phyloP scores from a whole-genome alignment of 208 protist genomes.

The Leishmania major region DNA sequence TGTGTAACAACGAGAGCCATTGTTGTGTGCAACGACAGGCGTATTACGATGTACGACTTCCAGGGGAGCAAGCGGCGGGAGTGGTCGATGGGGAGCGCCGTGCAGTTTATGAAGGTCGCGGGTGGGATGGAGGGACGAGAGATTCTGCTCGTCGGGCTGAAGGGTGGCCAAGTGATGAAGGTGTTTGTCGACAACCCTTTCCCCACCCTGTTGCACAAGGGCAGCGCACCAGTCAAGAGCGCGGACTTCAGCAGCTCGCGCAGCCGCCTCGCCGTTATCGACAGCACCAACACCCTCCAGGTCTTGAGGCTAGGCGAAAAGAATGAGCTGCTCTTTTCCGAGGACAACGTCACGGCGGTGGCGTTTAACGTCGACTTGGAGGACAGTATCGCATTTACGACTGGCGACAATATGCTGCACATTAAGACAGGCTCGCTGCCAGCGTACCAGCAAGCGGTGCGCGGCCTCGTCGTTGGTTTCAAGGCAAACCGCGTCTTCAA shows the following conservation, averaged over 20 bases:
- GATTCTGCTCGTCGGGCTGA: constrained; percentile 93
- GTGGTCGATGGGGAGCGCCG: constrained; percentile 93
- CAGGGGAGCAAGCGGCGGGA: constrained; percentile 91
- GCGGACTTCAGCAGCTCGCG: constrained; percentile 91
- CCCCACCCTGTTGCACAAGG: constrained; percentile 90
- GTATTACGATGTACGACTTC: constrained; percentile 93
- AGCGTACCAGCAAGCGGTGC: constrained; percentile 92
- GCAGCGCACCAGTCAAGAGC: constrained; percentile 75
- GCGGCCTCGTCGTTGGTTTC: constrained; percentile 96
- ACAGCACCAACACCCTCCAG: constrained; percentile 85
- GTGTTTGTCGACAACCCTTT: constrained; percentile 98
- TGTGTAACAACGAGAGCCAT: constrained; percentile 91
- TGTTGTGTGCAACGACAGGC: constrained; percentile 88
- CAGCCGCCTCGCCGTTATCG: constrained; percentile 93
- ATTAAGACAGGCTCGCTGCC: constrained; percentile 95
- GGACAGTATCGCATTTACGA: constrained; percentile 95
- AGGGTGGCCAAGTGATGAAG: constrained; percentile 90
- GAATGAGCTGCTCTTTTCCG: constrained; percentile 91
- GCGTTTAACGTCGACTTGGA: constrained; percentile 95
- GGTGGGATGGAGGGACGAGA: constrained; percentile 92
- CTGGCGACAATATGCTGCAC: constrained; percentile 74
- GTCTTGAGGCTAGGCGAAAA: constrained; percentile 90
- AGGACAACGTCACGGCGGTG: constrained; percentile 88
- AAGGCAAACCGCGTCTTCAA: constrained; percentile 95
- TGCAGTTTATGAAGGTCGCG: constrained; percentile 95